These are phyloP conservation scores for Termitomyces sp. DNA, from an alignment of 1,284 basidiomycete species.

Conservation along the genomic window DNA sequence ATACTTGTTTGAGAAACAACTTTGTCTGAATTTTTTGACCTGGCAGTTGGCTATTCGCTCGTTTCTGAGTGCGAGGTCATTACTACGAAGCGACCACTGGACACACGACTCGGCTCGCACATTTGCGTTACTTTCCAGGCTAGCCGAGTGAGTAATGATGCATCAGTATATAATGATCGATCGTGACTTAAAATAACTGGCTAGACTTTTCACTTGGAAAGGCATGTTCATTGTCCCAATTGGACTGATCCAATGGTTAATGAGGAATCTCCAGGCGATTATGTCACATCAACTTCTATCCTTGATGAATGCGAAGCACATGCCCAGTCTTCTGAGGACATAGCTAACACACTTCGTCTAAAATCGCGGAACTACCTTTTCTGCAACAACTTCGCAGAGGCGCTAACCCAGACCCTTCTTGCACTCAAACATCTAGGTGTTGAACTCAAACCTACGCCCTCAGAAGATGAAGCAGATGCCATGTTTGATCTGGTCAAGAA, in stretches of 20 bases:
- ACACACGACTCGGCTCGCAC: conserved; percentile 41
- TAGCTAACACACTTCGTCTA: conserved; percentile 51
- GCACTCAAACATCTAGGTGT: conserved; percentile 60
- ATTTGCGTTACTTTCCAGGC: conserved; percentile 46
- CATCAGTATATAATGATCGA: neutral
- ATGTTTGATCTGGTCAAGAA: conserved; percentile 68
- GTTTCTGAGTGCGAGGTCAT: conserved; percentile 50
- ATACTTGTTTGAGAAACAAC: neutral
- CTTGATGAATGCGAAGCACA: conserved; percentile 49
- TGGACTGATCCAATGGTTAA: neutral
- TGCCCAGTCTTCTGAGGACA: conserved; percentile 46
- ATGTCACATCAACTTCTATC: conserved; percentile 45
- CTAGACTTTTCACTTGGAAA: conserved; percentile 60
- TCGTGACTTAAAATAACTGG: neutral
- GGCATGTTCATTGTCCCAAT: conserved; percentile 27
- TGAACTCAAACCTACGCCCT: conserved; percentile 50
- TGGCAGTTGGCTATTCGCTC: conserved; percentile 55
- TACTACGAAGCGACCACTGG: conserved; percentile 55
- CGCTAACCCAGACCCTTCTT: conserved; percentile 52
- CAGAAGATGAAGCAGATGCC: conserved; percentile 46
- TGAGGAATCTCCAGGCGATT: conserved; percentile 38
- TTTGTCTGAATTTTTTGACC: neutral
- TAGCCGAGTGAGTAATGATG: conserved; percentile 50
- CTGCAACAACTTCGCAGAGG: conserved; percentile 49
- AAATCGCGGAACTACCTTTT: conserved; percentile 61